Evolutionary conservation across 306 rosid genomes (phyloP), one percentile per base, ranked within the genome.

Genomic region (Quercus alba): DNA sequence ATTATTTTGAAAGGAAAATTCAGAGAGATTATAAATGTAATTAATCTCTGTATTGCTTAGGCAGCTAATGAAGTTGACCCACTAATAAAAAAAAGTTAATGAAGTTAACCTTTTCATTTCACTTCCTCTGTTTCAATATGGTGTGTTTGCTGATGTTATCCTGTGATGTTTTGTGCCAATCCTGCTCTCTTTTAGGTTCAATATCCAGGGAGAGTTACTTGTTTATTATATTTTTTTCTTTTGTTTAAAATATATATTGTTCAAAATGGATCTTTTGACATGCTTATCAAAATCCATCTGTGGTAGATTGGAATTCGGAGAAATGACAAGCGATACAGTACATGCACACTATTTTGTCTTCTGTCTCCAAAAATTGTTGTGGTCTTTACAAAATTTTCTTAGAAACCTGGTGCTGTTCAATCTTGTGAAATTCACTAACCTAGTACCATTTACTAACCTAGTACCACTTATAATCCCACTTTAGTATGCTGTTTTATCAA

Each of bases 361-460:
- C 31, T 49, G 15, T 59, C 66, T 67, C 52, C 52, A 8, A 67
- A 6, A 67, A 5, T 33, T 23, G 14, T 66, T 67, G 56, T 64
- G 23, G 44, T 35, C 25, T 31, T 21, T 33, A 12, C 12, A 13
- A 62, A 67, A 3, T 61, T 46, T 58, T 44, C 52, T 7, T 31
- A 9, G 46, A 11, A 15, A 69, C 38, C 75, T 71, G 62, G 52
- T 51, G 1, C 52, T 15, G 10, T 80, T 72, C 41, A 61, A 12
- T 73, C 46, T 59, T 74, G 74, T 31, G 73, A 12, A 64, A 41
- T 7, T 74, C 57, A 55, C 77, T 83, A 51, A 76, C 67, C 73
- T 58, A 30, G 25, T 41, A 76, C 63, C 55, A 59, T 66, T n/a
- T n/a, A n/a, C n/a, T n/a, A n/a, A n/a, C n/a, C n/a, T n/a, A n/a